phyloP scores from a whole-genome alignment of 2,329 filamentous ascomycete species.

The Colletotrichum melonis region DNA sequence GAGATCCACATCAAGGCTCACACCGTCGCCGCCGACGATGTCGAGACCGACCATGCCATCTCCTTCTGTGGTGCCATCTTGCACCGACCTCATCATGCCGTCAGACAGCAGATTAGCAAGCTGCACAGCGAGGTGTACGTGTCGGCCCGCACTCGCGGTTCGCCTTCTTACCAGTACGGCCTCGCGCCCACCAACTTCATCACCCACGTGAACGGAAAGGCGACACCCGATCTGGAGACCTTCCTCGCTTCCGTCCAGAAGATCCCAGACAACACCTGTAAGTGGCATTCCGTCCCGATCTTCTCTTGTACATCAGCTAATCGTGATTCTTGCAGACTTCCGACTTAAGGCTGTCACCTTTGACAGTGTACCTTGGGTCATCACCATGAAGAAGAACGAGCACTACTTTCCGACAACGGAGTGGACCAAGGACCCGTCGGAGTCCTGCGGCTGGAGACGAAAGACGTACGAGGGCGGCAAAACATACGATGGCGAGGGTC shows the following conservation, averaged over 20 bases:
- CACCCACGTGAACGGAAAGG: conserved; percentile 90
- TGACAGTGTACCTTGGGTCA: conserved; percentile 98
- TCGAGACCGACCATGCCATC: conserved; percentile 92
- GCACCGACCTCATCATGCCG: conserved; percentile 94
- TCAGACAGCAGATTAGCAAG: conserved; percentile 96
- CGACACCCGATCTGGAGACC: conserved; percentile 82
- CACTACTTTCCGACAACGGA: conserved; percentile 87
- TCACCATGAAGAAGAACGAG: conserved; percentile 99
- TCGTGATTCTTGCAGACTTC: conserved; percentile 73
- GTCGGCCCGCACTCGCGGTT: conserved; percentile 84
- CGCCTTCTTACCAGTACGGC: conserved; percentile 88
- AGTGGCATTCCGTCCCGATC: conserved; percentile 42
- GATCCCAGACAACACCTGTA: conserved; percentile 95
- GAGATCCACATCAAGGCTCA: conserved; percentile 82
- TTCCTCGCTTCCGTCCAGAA: conserved; percentile 86
- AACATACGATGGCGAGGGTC: conserved; percentile 64
- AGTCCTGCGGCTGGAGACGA: conserved; percentile 71
- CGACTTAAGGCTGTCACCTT: conserved; percentile 97
- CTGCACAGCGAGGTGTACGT: conserved; percentile 97
- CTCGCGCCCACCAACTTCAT: conserved; percentile 98
- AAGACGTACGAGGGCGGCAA: conserved; percentile 70
- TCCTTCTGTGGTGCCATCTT: conserved; percentile 96
- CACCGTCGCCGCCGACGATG: conserved; percentile 87
- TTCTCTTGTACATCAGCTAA: conserved; percentile 29
- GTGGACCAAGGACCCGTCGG: conserved; percentile 72